Base-by-base conservation (phyloP, 179 eudicot genomes). In the Silene coronaria region DNA sequence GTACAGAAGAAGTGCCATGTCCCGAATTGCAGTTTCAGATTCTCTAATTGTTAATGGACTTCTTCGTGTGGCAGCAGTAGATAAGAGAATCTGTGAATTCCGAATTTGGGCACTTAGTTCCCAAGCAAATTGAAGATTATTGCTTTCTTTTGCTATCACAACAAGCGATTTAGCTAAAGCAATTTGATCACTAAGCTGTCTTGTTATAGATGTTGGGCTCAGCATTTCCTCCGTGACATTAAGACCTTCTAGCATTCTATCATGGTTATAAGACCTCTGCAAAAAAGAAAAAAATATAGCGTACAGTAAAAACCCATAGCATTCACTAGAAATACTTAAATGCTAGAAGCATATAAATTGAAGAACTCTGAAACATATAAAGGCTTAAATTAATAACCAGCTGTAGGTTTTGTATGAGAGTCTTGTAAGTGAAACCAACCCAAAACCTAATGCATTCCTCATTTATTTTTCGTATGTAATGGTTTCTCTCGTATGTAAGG, bases 101-200 rank as follows among this genome's bases (percentile, higher is more conserved):
- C 95, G 91, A 58, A 91, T 91, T 84, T 91, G 92, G 58, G 95
- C 95, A 80, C 97, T 91, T 38, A 91, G 75, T 76, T 91, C 97
- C 97, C 97, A 91, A 30, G 97, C 95, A 72, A 90, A 91, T 72
- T 91, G 97, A 70, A 88, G 91, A 74, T 91, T 90, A 79, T 86
- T 91, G 90, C 95, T 91, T 83, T 90, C 97, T 83, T 90, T 91
- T 46, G 97, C 88, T 73, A 91, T 90, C 76, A 90, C 92, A 46
- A 91, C 90, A 68, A 90, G 83, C 51, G 92, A 87, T 81, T 91
- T 91, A 22, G 97, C 97, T 65, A 91, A 87, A 70, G 95, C 82
- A 75, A 91, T 86, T 76, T 90, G 97, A 78, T 91, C 97, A 80
- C 74, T 82, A 19, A 91, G 86, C 77, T 91, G 97, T 72, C 97